phyloP scores from a whole-genome alignment of 2,329 filamentous ascomycete species.

The Sporothrix protearum region DNA sequence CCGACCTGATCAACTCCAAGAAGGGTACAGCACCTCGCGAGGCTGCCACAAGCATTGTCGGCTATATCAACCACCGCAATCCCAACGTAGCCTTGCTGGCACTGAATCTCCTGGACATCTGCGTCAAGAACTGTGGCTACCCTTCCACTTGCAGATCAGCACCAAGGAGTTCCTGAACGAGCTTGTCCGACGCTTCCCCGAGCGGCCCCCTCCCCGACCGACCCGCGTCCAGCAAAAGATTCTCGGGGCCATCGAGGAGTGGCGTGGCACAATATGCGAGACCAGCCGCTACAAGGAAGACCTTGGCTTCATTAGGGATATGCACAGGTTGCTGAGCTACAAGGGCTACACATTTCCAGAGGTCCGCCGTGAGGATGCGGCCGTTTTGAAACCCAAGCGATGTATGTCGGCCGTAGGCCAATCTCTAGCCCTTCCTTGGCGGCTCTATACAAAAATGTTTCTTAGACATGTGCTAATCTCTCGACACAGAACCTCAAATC shows the following conservation, averaged over 20 bases:
- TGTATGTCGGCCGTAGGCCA: slow-evolving; percentile 53
- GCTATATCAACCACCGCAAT: slow-evolving; percentile 94
- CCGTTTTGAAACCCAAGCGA: slow-evolving; percentile 96
- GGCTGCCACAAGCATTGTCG: slow-evolving; percentile 87
- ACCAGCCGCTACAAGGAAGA: slow-evolving; percentile 98
- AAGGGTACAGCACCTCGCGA: slow-evolving; percentile 94
- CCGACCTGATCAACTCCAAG: slow-evolving; percentile 94
- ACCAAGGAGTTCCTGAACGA: slow-evolving; percentile 99
- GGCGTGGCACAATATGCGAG: slow-evolving; percentile 96
- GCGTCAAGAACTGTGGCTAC: slow-evolving; percentile 99
- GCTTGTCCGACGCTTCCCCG: slow-evolving; percentile 90
- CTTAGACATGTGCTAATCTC: slow-evolving; percentile 33
- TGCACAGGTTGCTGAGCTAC: slow-evolving; percentile 92
- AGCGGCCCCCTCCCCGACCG: slow-evolving; percentile 80
- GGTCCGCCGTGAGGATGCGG: slow-evolving; percentile 87
- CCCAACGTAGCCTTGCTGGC: slow-evolving; percentile 90
- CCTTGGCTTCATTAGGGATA: slow-evolving; percentile 91
- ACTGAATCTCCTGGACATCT: slow-evolving; percentile 90
- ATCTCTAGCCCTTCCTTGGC: not conserved
- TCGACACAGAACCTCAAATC: slow-evolving; percentile 77
- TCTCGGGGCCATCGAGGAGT: slow-evolving; percentile 95
- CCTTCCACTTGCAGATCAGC: slow-evolving; percentile 96
- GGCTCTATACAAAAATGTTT: not conserved
- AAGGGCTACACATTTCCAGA: slow-evolving; percentile 97
- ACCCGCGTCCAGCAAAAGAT: slow-evolving; percentile 89